phyloP scores from a whole-genome alignment of 768 basidiomycete species.

The Fistulinella prunicolor region DNA sequence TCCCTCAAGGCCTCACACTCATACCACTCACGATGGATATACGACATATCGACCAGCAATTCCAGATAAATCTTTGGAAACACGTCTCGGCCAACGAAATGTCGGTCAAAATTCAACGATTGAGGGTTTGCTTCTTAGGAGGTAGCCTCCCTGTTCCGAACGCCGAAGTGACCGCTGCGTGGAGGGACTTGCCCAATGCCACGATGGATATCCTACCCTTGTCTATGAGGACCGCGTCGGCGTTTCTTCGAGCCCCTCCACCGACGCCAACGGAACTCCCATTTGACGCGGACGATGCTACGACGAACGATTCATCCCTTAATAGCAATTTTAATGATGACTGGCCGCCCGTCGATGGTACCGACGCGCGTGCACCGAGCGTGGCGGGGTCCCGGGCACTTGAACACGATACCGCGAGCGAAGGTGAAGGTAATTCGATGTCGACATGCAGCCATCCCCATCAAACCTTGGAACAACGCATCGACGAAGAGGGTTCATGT shows the following conservation, averaged over 20 bases:
- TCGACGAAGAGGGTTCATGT: neutral
- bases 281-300: constrained; percentile 3
- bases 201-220: constrained; percentile 11
- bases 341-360: constrained; percentile 3
- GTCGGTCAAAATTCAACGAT: constrained; percentile 9
- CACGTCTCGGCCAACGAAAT: constrained; percentile 15
- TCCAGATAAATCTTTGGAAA: constrained; percentile 10
- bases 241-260: constrained; percentile 15
- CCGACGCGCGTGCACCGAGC: neutral
- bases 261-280: constrained; percentile 14
- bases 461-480: neutral
- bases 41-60: constrained; percentile 6
- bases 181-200: constrained; percentile 27
- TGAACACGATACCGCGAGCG: neutral
- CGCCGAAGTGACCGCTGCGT: constrained; percentile 16
- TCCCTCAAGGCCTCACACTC: neutral
- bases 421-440: neutral
- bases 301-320: neutral
- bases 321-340: neutral
- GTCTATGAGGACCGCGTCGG: constrained; percentile 1
- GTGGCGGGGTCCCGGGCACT: neutral
- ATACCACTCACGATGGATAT: constrained; percentile 6
- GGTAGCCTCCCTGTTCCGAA: constrained; percentile 18
- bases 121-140: constrained; percentile 18
- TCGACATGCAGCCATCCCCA: neutral